phyloP scores from a whole-genome alignment of 176 grass and related monocot genomes.

The Aegilops sharonensis region DNA sequence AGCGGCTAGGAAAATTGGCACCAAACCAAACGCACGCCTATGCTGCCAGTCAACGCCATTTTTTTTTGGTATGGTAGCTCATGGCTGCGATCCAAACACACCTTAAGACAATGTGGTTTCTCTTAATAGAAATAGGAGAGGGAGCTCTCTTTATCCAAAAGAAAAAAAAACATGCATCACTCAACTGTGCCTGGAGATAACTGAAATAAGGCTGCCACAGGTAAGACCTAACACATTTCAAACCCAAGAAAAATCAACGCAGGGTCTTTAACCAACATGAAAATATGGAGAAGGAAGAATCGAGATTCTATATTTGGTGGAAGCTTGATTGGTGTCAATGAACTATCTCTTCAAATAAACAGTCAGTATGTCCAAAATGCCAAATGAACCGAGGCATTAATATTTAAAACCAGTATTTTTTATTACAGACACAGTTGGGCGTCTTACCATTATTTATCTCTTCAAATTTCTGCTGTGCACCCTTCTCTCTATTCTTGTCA shows the following conservation, averaged over 20 bases:
- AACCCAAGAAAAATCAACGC: neutral
- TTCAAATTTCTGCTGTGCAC: slow-evolving; percentile 80
- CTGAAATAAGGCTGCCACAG: neutral
- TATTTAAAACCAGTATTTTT: neutral
- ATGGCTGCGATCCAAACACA: too few species aligned
- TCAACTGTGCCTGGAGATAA: neutral
- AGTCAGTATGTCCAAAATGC: neutral
- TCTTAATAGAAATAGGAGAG: too few species aligned
- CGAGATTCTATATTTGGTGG: neutral
- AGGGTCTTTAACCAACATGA: neutral
- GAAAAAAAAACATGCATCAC: too few species aligned
- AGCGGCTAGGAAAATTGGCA: too few species aligned
- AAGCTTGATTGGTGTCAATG: neutral
- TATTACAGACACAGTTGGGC: neutral
- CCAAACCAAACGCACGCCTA: too few species aligned
- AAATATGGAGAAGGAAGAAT: neutral
- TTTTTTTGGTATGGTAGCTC: too few species aligned
- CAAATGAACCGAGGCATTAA: neutral
- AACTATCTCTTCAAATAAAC: neutral
- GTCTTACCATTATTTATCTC: slow-evolving; percentile 95
- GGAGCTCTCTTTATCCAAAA: too few species aligned
- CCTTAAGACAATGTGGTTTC: too few species aligned
- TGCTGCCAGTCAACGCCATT: too few species aligned
- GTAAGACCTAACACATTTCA: neutral
- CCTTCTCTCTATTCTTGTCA: slow-evolving; percentile 94